Evolutionary conservation across 176 grass and related monocot genomes (phyloP), one percentile per base, ranked within the genome.

Genomic region (Panicum miliaceum): DNA sequence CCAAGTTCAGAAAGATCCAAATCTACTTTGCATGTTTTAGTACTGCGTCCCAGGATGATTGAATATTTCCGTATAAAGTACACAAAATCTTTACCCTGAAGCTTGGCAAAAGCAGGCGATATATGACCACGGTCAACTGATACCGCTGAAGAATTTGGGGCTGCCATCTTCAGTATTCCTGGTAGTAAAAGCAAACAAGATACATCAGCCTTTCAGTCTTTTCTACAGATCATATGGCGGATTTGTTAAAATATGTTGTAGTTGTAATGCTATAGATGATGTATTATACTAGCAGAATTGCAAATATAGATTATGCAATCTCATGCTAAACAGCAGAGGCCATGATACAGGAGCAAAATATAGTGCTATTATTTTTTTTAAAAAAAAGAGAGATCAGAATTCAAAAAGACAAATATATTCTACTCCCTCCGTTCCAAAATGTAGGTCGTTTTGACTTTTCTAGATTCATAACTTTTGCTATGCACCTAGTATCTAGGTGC

Each of bases 41-140:
- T 88, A 68, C 75, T 73, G 32, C 85, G 83, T 4, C 96, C 93
- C 84, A 93, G 34, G 54, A 87, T 84, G 70, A 98, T 82, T 22
- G 91, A 93, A 85, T 98, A 93, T 6, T 64, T 84, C 34, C 87
- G 84, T 80, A 98, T 90, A 65, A 78, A 78, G 76, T 92, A 93
- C 25, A 64, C 58, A 45, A 87, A 95, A 45, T 90, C 75, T 89
- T 90, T 73, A 23, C 91, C 91, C 47, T 92, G 87, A 65, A 98
- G 87, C 84, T 90, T 98, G 8, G 91, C 92, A 89, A 93, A 95
- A 68, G 87, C 96, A 22, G 62, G 42, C 63, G 68, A 61, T 25
- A 52, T 47, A 75, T 77, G 37, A 48, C 19, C 42, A 19, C 8
- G 5, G 12, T 29, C 64, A 80, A 54, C 36, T 56, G 81, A 18